Evolutionary conservation across 129 eudicot species (phyloP).

Genomic region (Tagetes erecta): DNA sequence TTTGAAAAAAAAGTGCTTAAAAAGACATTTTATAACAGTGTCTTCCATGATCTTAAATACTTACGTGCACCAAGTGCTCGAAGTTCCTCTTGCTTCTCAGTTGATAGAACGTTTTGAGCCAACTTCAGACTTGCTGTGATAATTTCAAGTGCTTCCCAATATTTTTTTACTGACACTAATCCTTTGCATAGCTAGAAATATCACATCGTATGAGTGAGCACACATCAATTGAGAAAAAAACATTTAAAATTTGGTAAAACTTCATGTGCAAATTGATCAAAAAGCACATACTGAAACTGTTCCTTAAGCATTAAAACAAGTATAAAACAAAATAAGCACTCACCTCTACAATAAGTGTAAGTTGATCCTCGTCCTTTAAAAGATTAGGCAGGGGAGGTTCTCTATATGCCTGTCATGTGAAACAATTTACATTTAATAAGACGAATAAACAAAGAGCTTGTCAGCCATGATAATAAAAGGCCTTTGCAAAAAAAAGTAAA

Average conservation of each 20-base stretch:
- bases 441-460: conserved; percentile 11
- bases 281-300: background rate
- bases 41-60: conserved; percentile 25
- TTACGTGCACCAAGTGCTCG: conserved; percentile 93
- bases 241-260: background rate
- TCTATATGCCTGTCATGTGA: conserved; percentile 49
- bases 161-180: conserved; percentile 58
- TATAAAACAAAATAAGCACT: conserved; percentile 27
- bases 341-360: conserved; percentile 71
- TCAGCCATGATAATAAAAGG: too few relatives aligned
- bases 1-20: background rate
- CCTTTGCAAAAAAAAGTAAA: too few relatives aligned
- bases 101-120: conserved; percentile 53
- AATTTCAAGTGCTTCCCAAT: conserved; percentile 79
- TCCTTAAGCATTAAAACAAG: conserved; percentile 16
- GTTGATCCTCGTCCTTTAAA: conserved; percentile 63
- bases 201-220: background rate
- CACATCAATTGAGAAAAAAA: conserved; percentile 10
- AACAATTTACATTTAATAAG: conserved; percentile 24
- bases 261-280: background rate
- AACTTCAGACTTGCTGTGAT: conserved; percentile 66
- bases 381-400: conserved; percentile 88
- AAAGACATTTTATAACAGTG: background rate
- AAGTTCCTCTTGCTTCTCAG: conserved; percentile 72
- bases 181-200: conserved; percentile 66